Percentiles rank a stretch among this genome's conserved stretches.
Conservation (phyloP, 2,329 filamentous ascomycete species). For the Fusarium austroafricanum region DNA sequence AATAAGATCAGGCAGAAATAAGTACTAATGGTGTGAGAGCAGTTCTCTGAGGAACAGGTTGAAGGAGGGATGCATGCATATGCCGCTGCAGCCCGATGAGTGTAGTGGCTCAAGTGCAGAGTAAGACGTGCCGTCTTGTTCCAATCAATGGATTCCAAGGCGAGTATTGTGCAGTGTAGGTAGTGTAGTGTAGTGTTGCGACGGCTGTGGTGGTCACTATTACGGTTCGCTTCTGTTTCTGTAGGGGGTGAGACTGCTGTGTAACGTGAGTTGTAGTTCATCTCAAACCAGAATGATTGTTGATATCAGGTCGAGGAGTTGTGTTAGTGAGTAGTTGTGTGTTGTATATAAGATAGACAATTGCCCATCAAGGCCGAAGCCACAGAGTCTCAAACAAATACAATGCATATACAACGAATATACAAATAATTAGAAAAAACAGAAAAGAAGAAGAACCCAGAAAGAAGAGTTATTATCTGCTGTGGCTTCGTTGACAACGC, state of each 20-base stretch:
- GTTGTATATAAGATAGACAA: not conserved
- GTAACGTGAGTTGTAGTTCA: slow-evolving; percentile 23
- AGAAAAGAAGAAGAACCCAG: not conserved
- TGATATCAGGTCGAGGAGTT: not conserved
- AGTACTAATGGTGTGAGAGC: slow-evolving; percentile 30
- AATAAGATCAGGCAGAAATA: slow-evolving; percentile 21
- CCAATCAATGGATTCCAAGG: slow-evolving; percentile 41
- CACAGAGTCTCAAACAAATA: not conserved
- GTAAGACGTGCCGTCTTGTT: slow-evolving; percentile 28
- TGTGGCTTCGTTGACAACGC: slow-evolving; percentile 41
- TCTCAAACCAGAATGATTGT: not conserved
- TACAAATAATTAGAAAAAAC: not conserved
- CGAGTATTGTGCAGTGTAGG: slow-evolving; percentile 18
- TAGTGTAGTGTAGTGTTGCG: not conserved
- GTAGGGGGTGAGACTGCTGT: slow-evolving; percentile 34
- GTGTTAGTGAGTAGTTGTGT: not conserved
- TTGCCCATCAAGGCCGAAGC: no score
- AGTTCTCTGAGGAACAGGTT: slow-evolving; percentile 23
- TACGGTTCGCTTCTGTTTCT: slow-evolving; percentile 6
- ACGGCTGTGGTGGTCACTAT: not conserved
- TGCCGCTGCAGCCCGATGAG: slow-evolving; percentile 40
- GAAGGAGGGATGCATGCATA: slow-evolving; percentile 39
- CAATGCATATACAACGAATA: not conserved
- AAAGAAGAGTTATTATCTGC: slow-evolving; percentile 1
- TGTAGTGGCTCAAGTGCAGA: slow-evolving; percentile 9